Percentiles rank a stretch among this genome's conserved stretches.
phyloP scores from a whole-genome alignment of 495 filamentous ascomycete genomes.

The Letharia columbiana region DNA sequence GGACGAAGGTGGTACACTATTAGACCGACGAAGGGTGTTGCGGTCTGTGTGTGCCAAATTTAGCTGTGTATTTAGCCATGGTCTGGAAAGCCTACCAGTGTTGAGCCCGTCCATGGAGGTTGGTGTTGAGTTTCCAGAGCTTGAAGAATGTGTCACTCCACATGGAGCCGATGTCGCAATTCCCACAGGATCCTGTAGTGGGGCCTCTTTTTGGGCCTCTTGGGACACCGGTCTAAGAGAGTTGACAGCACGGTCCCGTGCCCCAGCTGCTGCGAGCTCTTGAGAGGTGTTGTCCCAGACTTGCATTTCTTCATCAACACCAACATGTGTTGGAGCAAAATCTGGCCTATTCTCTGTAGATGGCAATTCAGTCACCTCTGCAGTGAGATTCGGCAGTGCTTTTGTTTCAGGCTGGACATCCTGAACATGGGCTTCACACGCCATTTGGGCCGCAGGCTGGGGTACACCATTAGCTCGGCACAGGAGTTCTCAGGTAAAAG shows the following conservation, averaged over 20 bases:
- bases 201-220: not conserved
- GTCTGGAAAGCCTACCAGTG: not conserved
- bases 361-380: not conserved
- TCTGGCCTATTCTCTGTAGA: not conserved
- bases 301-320: not conserved
- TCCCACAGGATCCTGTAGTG: not conserved
- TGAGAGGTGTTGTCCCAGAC: not conserved
- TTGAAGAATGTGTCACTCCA: not conserved
- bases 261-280: not conserved
- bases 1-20: not conserved
- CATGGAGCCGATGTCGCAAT: not conserved
- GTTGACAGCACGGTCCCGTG: not conserved
- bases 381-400: not conserved
- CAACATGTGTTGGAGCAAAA: not conserved
- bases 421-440: not conserved
- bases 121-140: not conserved
- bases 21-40: not conserved
- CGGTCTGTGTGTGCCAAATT: not conserved
- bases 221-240: not conserved
- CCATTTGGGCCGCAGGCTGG: not conserved
- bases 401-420: not conserved
- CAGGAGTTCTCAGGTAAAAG: not conserved
- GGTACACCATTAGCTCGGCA: not conserved
- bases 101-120: not conserved
- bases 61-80: not conserved